Percentiles rank a stretch among this genome's conserved stretches.
Conservation (phyloP, 176 grass and related monocot species). For the Oryza glumipatula region DNA sequence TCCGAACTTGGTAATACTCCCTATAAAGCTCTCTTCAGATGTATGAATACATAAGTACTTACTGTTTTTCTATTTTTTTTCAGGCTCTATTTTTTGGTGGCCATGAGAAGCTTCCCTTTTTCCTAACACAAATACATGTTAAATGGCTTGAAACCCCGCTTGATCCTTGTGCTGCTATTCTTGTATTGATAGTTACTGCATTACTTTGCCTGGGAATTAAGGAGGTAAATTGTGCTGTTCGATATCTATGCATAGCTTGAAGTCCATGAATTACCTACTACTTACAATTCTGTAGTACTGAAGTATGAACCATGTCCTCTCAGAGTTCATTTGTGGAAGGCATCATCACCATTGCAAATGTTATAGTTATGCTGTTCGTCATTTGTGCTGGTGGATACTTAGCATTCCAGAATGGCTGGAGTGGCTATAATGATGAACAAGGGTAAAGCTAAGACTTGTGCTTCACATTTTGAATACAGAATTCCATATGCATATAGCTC, state of each 20-base stretch:
- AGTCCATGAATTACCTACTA: neutral
- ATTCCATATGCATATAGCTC: neutral
- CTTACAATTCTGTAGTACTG: neutral
- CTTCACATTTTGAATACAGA: constrained; percentile 10
- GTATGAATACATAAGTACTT: constrained; percentile 2
- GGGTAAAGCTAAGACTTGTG: constrained; percentile 58
- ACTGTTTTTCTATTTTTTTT: neutral
- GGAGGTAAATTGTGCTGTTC: constrained; percentile 60
- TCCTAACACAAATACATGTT: constrained; percentile 65
- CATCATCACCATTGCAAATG: constrained; percentile 77
- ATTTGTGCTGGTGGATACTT: constrained; percentile 85
- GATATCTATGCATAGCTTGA: constrained; percentile 8
- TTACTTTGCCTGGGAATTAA: constrained; percentile 87
- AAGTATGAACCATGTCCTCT: constrained; percentile 24
- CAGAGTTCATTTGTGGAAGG: constrained; percentile 90
- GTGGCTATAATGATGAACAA: constrained; percentile 61
- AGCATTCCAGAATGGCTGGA: constrained; percentile 83
- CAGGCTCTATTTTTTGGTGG: constrained; percentile 93
- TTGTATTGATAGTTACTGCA: constrained; percentile 78
- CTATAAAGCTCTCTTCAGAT: constrained; percentile 13
- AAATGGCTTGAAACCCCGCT: constrained; percentile 64
- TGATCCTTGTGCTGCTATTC: constrained; percentile 96
- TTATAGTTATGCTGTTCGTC: constrained; percentile 78
- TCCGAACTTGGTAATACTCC: constrained; percentile 75
- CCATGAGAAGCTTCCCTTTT: constrained; percentile 72